Percentiles rank a stretch among this genome's conserved stretches.
phyloP scores from a whole-genome alignment of 139 green algal genomes.

The Closterium sp. region DNA sequence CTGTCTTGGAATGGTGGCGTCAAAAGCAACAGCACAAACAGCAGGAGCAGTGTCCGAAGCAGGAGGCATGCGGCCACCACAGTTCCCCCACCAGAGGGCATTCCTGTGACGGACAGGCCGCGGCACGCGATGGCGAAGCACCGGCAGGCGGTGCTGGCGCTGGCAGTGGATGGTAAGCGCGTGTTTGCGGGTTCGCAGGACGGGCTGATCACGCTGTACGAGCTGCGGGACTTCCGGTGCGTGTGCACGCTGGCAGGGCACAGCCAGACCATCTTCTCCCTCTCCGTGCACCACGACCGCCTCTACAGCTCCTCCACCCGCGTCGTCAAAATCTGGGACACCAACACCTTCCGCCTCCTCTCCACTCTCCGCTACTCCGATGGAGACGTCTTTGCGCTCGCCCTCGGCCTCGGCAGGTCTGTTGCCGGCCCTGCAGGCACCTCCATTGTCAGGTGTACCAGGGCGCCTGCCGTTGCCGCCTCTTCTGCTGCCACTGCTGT shows the following conservation, averaged over 20 bases:
- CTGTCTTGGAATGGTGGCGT: too few relatives aligned
- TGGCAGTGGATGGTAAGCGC: background rate
- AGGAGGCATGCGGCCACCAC: background rate
- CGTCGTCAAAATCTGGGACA: too few relatives aligned
- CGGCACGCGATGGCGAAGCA: conserved; percentile 13
- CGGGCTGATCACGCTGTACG: too few relatives aligned
- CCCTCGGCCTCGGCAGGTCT: conserved; percentile 9
- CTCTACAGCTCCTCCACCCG: conserved; percentile 70
- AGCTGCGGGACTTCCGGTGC: too few relatives aligned
- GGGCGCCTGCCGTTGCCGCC: too few relatives aligned
- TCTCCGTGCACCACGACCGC: conserved; percentile 20
- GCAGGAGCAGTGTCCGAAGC: background rate
- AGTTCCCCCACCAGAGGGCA: background rate
- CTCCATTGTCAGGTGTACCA: too few relatives aligned
- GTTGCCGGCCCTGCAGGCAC: too few relatives aligned
- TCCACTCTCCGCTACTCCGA: too few relatives aligned
- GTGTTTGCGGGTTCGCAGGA: conserved; percentile 21
- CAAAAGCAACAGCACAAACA: too few relatives aligned
- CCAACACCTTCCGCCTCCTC: conserved; percentile 54
- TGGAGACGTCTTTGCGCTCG: conserved; percentile 38
- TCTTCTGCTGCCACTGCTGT: background rate
- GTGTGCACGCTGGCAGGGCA: conserved; percentile 65
- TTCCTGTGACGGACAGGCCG: background rate
- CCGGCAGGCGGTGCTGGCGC: conserved; percentile 16
- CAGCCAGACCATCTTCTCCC: conserved; percentile 57